phyloP scores from a whole-genome alignment of 2,329 filamentous ascomycete genomes.

The Calcarisporium arbuscula region DNA sequence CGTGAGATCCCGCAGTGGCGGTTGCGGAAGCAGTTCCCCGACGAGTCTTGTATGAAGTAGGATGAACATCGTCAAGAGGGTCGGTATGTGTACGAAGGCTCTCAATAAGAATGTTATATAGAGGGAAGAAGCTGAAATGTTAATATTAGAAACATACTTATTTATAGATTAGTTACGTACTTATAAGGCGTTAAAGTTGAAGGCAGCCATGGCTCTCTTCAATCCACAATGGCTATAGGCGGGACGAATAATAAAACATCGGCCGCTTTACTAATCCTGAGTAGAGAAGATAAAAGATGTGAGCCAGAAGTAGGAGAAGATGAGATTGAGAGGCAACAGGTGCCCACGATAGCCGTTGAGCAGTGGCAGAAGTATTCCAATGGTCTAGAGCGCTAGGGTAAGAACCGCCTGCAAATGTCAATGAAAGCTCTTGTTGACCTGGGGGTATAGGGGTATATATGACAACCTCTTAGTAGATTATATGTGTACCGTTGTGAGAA shows the following conservation, averaged over 20 bases:
- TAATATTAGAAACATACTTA: not conserved
- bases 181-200: slow-evolving; percentile 19
- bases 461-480: slow-evolving; percentile 18
- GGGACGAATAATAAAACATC: slow-evolving; percentile 6
- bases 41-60: no score
- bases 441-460: slow-evolving; percentile 6
- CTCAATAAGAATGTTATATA: slow-evolving; percentile 12
- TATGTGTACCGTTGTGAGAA: slow-evolving; percentile 9
- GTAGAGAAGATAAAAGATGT: slow-evolving; percentile 19
- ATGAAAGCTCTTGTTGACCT: no score
- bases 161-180: slow-evolving; percentile 1
- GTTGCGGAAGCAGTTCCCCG: no score
- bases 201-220: slow-evolving; percentile 17
- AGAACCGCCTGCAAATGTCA: slow-evolving; percentile 12
- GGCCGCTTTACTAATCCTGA: slow-evolving; percentile 14
- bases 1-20: no score
- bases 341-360: slow-evolving; percentile 14
- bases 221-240: slow-evolving; percentile 8
- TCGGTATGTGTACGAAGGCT: no score
- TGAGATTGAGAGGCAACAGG: slow-evolving; percentile 14
- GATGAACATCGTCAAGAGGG: no score
- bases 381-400: slow-evolving; percentile 14
- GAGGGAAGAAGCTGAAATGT: slow-evolving; percentile 12
- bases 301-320: slow-evolving; percentile 21
- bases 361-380: slow-evolving; percentile 13